phyloP scores from a whole-genome alignment of 345 rosid genomes.

The Noccaea caerulescens region DNA sequence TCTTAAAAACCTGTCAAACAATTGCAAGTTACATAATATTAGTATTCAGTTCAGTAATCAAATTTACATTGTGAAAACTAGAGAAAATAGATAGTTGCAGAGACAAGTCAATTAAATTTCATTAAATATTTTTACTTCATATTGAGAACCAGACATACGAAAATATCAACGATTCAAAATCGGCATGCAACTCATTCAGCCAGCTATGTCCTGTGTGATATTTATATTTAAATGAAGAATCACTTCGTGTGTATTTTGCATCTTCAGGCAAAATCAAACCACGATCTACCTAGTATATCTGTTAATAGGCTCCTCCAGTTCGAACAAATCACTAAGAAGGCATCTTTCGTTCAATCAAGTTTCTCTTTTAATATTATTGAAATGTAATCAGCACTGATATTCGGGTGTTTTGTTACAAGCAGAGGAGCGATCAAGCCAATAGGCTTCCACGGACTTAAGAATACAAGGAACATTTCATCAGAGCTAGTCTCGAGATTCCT shows the following conservation, averaged over 20 bases:
- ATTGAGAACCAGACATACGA: not conserved
- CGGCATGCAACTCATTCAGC: not conserved
- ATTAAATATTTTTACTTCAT: not conserved
- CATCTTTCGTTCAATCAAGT: not conserved
- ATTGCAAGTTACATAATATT: constrained; percentile 9
- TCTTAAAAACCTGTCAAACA: constrained; percentile 82
- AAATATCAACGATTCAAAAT: constrained; percentile 10
- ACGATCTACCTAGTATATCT: not conserved
- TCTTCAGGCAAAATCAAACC: not conserved
- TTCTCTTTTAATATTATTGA: not conserved
- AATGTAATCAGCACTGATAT: constrained; percentile 11
- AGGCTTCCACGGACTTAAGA: constrained; percentile 4
- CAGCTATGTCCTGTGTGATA: not conserved
- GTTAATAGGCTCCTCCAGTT: constrained; percentile 10
- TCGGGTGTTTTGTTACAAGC: not conserved
- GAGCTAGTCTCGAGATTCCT: not conserved
- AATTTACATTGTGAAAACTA: constrained; percentile 3
- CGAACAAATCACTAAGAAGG: constrained; percentile 5
- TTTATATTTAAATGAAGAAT: not conserved
- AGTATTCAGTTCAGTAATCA: constrained; percentile 16
- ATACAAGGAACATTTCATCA: not conserved
- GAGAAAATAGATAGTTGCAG: not conserved
- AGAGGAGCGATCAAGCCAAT: constrained; percentile 2
- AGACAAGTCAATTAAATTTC: constrained; percentile 1
- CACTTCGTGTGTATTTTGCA: not conserved